Evolutionary conservation across 1,284 basidiomycete genomes (phyloP), one percentile per base, ranked within the genome.

Genomic region (Leccinum pachyderme): DNA sequence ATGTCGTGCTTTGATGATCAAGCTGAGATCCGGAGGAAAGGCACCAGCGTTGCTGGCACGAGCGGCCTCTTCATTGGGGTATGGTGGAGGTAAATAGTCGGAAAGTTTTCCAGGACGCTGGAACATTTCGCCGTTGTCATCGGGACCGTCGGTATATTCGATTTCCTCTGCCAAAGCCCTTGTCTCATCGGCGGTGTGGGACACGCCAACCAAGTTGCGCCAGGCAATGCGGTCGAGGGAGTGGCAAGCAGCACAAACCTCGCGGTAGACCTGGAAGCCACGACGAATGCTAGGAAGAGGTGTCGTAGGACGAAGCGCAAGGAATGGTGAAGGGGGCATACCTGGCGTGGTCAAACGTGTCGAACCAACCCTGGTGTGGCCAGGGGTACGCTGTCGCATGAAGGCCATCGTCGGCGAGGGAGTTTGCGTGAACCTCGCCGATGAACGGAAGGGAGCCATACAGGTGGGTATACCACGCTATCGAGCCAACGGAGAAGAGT

Each of bases 211-310:
- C 58, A 99, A 81, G 80, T 99, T 99, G 72, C 97, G 93, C 97
- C 97, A 99, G 59, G 97, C 97, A 72, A 99, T 95, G 67, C 97
- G 94, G 80, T 99, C 93, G 58, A 99, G 87, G 47, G 97, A 99
- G 76, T 99, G 97, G 77, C 97, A 99, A 15, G 97, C 93, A 6
- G 96, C 91, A 75, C 97, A 99, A 57, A 99, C 97, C 78, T 99
- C 96, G 59, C 95, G 93, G 82, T 99, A 99, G 51, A 99, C 97
- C 75, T 94, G 91, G 81, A 97, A 99, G 29, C 97, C 97, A 71
- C 97, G 88, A 69, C 97, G 93, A 72, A 99, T 98, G 71, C 93
- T 95, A 46, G 48, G 32, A 43, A 44, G 28, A n/a, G 18, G 39
- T 51, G 52, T 56, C 39, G 52, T 59, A 55, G 54, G 56, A 22